Percentiles rank a stretch among this genome's conserved stretches.
Conservation (phyloP, 371 early-diverging fungal genomes). For the Lichtheimia ramosa region DNA sequence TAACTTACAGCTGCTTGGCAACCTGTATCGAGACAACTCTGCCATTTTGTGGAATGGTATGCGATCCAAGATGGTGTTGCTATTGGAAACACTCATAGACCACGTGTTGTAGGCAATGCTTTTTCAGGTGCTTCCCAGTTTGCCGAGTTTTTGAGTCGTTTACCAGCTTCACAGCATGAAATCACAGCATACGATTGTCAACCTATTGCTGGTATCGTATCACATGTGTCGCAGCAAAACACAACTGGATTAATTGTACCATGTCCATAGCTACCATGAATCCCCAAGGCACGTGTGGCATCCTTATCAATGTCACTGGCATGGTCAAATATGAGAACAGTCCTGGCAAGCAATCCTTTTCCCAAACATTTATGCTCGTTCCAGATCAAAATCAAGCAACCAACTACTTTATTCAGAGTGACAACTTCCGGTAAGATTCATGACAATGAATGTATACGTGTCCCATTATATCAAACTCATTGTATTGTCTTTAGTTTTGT, state of each 20-base stretch:
- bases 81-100: neutral
- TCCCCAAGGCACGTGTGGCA: constrained; percentile 48
- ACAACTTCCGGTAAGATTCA: constrained; percentile 49
- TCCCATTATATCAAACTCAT: no score
- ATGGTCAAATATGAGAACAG: constrained; percentile 64
- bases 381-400: constrained; percentile 55
- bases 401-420: constrained; percentile 60
- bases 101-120: constrained; percentile 44
- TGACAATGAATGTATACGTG: neutral
- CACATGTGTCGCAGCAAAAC: neutral
- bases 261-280: constrained; percentile 32
- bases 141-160: constrained; percentile 55
- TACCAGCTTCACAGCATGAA: constrained; percentile 65
- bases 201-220: constrained; percentile 50
- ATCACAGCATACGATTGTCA: constrained; percentile 68
- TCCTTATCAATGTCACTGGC: constrained; percentile 58
- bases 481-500: no score
- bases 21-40: constrained; percentile 66
- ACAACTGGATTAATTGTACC: no score
- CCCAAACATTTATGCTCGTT: constrained; percentile 69
- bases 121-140: constrained; percentile 57
- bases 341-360: constrained; percentile 51
- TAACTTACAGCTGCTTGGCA: constrained; percentile 43
- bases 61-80: neutral
- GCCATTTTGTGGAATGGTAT: constrained; percentile 79